Evolutionary conservation across 805 yeast species (phyloP).

Genomic region (Ogataea ganodermae): DNA sequence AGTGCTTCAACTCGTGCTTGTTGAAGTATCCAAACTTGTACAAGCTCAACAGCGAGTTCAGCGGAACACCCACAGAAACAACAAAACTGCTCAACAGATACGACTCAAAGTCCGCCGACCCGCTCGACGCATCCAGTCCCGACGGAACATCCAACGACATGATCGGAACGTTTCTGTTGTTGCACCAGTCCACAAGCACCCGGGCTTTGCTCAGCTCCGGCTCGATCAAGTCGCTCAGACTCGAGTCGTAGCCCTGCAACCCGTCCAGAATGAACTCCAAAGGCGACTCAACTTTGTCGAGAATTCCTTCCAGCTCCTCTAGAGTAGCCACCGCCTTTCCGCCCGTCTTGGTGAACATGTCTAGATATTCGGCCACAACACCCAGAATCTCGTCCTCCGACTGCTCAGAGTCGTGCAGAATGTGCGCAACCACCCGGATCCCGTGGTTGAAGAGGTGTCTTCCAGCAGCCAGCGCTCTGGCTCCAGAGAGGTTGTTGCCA

Average conservation of each 20-base stretch:
- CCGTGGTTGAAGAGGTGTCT: conserved; percentile 77
- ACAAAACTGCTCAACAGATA: conserved; percentile 51
- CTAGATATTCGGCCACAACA: conserved; percentile 49
- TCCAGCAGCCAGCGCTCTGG: conserved; percentile 75
- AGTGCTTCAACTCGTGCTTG: conserved; percentile 55
- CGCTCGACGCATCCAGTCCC: conserved; percentile 84
- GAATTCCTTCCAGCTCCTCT: conserved; percentile 38
- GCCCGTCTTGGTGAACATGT: conserved; percentile 59
- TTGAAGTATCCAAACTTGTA: conserved; percentile 54
- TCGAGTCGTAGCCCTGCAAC: conserved; percentile 79
- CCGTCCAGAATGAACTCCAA: conserved; percentile 82
- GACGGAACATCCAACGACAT: conserved; percentile 80
- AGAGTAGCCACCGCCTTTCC: conserved; percentile 58
- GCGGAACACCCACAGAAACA: conserved; percentile 72
- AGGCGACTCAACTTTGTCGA: conserved; percentile 62
- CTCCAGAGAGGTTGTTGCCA: conserved; percentile 77
- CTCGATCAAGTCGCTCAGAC: conserved; percentile 56
- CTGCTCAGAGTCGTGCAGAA: conserved; percentile 39
- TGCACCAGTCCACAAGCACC: conserved; percentile 67
- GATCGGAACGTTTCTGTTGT: conserved; percentile 46
- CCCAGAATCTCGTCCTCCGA: conserved; percentile 39
- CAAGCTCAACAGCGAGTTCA: conserved; percentile 61
- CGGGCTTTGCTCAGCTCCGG: conserved; percentile 43
- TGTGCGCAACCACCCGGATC: conserved; percentile 61
- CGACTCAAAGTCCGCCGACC: conserved; percentile 39